Evolutionary conservation across 805 yeast genomes (phyloP).

Genomic region (Torulaspora maleeae): DNA sequence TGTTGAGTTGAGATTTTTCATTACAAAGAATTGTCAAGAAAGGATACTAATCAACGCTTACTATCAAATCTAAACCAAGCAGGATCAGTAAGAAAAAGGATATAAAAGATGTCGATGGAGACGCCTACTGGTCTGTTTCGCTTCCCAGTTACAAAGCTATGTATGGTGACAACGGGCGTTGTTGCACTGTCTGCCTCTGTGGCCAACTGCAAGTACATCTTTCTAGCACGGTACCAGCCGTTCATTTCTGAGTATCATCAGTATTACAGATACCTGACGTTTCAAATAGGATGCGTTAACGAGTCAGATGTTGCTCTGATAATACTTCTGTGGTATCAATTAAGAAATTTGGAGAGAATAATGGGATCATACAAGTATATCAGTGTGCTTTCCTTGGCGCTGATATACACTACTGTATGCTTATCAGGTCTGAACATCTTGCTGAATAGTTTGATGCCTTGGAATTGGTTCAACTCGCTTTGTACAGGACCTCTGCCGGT

Average conservation of each 20-base stretch:
- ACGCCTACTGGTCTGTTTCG: conserved; percentile 21
- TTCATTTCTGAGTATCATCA: conserved; percentile 51
- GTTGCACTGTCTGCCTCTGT: conserved; percentile 30
- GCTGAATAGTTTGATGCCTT: conserved; percentile 31
- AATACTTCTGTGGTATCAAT: conserved; percentile 45
- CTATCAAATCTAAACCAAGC: not conserved
- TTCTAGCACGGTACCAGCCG: conserved; percentile 39
- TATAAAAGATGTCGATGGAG: conserved; percentile 18
- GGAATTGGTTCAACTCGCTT: conserved; percentile 39
- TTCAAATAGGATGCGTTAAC: conserved; percentile 51
- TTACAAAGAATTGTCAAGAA: not conserved
- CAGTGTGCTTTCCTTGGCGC: conserved; percentile 42
- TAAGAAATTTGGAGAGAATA: conserved; percentile 53
- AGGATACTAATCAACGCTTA: not conserved
- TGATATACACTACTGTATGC: conserved; percentile 44
- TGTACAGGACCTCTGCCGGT: conserved; percentile 44
- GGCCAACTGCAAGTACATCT: conserved; percentile 27
- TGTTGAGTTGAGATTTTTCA: not conserved
- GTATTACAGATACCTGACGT: conserved; percentile 49
- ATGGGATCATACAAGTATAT: conserved; percentile 53
- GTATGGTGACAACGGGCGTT: conserved; percentile 25
- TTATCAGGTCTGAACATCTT: conserved; percentile 36
- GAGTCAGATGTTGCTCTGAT: conserved; percentile 53
- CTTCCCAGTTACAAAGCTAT: conserved; percentile 30
- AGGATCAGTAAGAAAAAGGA: not conserved